Evolutionary conservation across 208 protist species (phyloP).

Genomic region (Acanthamoeba royreba): DNA sequence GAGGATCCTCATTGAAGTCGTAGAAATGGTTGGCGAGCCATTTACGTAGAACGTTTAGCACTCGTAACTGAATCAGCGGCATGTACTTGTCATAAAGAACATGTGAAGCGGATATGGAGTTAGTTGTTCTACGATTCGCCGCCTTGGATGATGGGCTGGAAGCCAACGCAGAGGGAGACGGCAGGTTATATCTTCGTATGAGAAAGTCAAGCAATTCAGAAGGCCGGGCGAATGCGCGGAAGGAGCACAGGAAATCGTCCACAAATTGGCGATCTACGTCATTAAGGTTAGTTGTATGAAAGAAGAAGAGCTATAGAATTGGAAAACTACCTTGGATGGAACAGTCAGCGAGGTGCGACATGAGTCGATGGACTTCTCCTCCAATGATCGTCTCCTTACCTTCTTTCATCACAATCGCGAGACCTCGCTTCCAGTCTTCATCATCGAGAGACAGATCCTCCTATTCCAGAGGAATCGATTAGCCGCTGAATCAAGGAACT

Average conservation of each 20-base stretch:
- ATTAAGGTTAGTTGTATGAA: not conserved
- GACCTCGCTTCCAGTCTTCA: constrained; percentile 5
- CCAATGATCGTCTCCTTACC: not conserved
- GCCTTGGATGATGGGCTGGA: not conserved
- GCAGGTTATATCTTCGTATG: not conserved
- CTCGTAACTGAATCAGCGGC: not conserved
- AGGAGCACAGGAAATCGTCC: not conserved
- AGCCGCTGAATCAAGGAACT: too few relatives aligned
- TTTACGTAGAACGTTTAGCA: constrained; percentile 10
- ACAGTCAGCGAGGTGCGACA: not conserved
- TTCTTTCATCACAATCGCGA: not conserved
- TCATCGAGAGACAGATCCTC: not conserved
- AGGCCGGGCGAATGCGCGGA: not conserved
- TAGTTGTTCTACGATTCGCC: not conserved
- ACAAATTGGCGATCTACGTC: not conserved
- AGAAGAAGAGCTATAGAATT: not conserved
- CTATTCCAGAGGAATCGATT: not conserved
- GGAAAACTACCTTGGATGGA: not conserved
- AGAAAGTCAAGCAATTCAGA: not conserved
- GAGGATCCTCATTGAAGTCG: not conserved
- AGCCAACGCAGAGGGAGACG: not conserved
- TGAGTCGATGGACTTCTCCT: not conserved
- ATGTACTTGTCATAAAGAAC: not conserved
- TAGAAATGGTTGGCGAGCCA: constrained; percentile 27
- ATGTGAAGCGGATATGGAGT: not conserved